These are phyloP conservation scores for Penicillium bovifimosum DNA, from an alignment of 495 filamentous ascomycete genomes.

Conservation along the genomic window DNA sequence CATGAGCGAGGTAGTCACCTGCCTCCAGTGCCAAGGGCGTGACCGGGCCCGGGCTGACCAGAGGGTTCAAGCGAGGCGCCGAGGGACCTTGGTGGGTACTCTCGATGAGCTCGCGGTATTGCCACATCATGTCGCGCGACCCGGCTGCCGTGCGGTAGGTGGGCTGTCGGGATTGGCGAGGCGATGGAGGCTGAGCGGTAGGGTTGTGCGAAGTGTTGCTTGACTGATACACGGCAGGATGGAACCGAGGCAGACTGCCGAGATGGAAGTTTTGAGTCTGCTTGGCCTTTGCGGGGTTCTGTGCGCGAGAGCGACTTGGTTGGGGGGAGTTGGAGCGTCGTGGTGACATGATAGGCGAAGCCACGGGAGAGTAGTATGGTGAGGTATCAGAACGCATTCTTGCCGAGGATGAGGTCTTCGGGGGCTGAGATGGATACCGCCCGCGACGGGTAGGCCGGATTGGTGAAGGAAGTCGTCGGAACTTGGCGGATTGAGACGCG, in stretches of 20 bases:
- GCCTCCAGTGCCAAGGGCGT: conserved; percentile 68
- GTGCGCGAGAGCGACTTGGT: conserved; percentile 22
- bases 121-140: conserved; percentile 35
- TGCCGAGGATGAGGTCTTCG: conserved; percentile 10
- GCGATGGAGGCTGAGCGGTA: conserved; percentile 24
- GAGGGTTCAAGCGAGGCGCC: conserved; percentile 60
- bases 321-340: conserved; percentile 34
- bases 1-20: conserved; percentile 48
- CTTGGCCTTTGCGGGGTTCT: conserved; percentile 32
- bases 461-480: conserved; percentile 12
- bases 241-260: conserved; percentile 42
- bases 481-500: conserved; percentile 21
- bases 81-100: conserved; percentile 40
- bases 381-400: conserved; percentile 39
- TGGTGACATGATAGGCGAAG: conserved; percentile 36
- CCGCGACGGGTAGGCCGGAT: conserved; percentile 6
- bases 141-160: conserved; percentile 31
- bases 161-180: conserved; percentile 29
- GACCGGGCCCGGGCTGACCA: conserved; percentile 71
- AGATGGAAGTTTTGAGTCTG: conserved; percentile 36
- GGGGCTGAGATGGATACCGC: conserved; percentile 18
- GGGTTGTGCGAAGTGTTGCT: conserved; percentile 16
- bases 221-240: conserved; percentile 45
- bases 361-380: conserved; percentile 33
- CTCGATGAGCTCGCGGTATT: conserved; percentile 39